Evolutionary conservation across 169 alveolate species (phyloP), one percentile per base, ranked within the genome.

Genomic region (Plasmodium gonderi): DNA sequence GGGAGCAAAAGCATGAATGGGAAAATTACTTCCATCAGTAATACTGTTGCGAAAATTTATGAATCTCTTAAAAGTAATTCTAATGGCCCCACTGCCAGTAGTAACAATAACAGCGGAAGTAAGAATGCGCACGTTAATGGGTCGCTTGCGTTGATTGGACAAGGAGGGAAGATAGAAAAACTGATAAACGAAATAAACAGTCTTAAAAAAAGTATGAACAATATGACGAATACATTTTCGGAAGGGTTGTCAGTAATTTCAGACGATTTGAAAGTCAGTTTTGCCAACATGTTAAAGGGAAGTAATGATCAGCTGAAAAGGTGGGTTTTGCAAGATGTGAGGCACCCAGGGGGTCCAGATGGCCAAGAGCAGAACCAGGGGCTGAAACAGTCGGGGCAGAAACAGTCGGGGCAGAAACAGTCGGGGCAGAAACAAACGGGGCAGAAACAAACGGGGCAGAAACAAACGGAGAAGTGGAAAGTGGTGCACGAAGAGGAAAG

Each of bases 161-260:
- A 45, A 44, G 67, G 31, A 45, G 17, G 5, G 8, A 60, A 60
- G 12, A 36, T 79, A 17, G 90, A 79, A 23, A 79, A 54, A 67
- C 40, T 79, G 23, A 33, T 51, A n/a, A 79, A 67, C 68, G 90
- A 79, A 31, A 79, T 79, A 67, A 54, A 12, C 29, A 8, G 23
- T 54, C 23, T 79, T 17, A 79, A 79, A 42, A 79, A 79, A 79
- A 26, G 23, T 42, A 79, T 79, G 77, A 36, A 51, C 23, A 79
- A 0, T 11, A 67, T 14, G 51, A 79, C 68, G 51, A 79, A 6
- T 67, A 79, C 17, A 79, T n/a, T 79, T 36, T 51, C 75, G 2
- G 78, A 79, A 6, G 44, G 31, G 23, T 31, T 79, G 31, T 26
- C 29, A 2, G 14, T 9, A 23, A 79, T 51, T 68, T 54, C 72